Base-by-base conservation (phyloP, 2,329 filamentous ascomycete genomes). In the Stachybotrys echinatus region DNA sequence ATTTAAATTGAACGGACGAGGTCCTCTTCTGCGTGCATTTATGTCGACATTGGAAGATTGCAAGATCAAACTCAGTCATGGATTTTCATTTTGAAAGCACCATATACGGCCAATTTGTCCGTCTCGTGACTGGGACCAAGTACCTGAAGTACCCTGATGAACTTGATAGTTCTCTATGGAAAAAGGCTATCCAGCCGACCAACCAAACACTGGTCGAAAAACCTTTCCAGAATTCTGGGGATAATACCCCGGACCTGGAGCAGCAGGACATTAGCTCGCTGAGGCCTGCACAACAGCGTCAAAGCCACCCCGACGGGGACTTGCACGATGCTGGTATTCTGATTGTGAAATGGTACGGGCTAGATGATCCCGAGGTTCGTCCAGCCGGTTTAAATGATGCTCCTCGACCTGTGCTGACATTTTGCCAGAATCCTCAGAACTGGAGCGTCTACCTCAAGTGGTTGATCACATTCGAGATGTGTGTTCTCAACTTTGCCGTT, bases 401-500 rank as follows among this genome's bases (percentile, higher is more conserved):
- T n/a, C 6, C 7, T 17, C 7, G 6, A 17, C 38, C 7, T 19
- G 14, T 40, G 38, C 38, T 40, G 38, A 40, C 14, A 6, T 19
- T 40, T 40, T 7, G 14, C 18, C 17, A 40, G 38, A 40, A 40
- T 40, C 38, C 38, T n/a, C 38, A 40, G n/a, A 40, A 40, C 17
- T 40, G 38, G 38, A 7, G 7, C 7, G 7, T 6, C 17, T 17
- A 6, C 17, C 18, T 40, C n/a, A 51, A 51, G 19, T 39, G 44
- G 3, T 23, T 51, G 31, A 47, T 53, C 5, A 47, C 44, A 2
- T 20, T 47, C 12, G 42, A 49, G 17, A 51, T 53, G 10, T 51
- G 49, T 12, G 31, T 51, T 6, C 23, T 49, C 6, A 53, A 48
- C 27, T 53, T 53, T 49, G 49, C 37, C 1, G 46, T 53, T 14